phyloP scores from a whole-genome alignment of 2,329 filamentous ascomycete genomes.

The Curvularia sp. region DNA sequence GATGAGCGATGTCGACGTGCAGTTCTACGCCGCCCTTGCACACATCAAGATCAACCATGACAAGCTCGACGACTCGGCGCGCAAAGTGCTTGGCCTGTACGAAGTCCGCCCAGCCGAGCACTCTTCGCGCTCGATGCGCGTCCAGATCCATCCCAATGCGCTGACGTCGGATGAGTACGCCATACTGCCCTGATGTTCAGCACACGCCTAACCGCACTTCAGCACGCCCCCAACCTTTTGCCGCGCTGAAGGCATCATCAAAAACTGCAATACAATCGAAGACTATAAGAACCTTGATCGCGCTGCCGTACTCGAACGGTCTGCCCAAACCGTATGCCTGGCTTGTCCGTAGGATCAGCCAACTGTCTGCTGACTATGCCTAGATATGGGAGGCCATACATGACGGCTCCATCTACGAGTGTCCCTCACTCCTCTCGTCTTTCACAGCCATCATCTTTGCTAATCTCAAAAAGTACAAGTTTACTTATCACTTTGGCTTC shows the following conservation, averaged over 20 bases:
- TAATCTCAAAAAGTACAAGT: constrained; percentile 96
- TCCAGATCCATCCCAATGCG: constrained; percentile 89
- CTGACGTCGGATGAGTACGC: constrained; percentile 83
- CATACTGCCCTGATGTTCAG: neutral
- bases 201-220: constrained; percentile 22
- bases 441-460: constrained; percentile 92
- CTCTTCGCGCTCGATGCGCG: constrained; percentile 79
- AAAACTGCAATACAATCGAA: constrained; percentile 95
- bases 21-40: constrained; percentile 93
- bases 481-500: constrained; percentile 98
- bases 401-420: constrained; percentile 94
- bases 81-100: constrained; percentile 85
- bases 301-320: constrained; percentile 75
- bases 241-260: constrained; percentile 91
- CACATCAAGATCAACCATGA: constrained; percentile 95
- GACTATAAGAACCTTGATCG: constrained; percentile 89
- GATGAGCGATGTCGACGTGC: constrained; percentile 90
- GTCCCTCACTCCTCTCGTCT: constrained; percentile 87
- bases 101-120: constrained; percentile 77
- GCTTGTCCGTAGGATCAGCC: too few relatives aligned
- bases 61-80: constrained; percentile 92
- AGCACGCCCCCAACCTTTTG: constrained; percentile 60
- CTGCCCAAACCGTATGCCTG: constrained; percentile 73
- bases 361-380: neutral
- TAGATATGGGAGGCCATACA: constrained; percentile 98